Base-by-base conservation (phyloP, 2,329 filamentous ascomycete genomes). In the Lanzia echinophila region DNA sequence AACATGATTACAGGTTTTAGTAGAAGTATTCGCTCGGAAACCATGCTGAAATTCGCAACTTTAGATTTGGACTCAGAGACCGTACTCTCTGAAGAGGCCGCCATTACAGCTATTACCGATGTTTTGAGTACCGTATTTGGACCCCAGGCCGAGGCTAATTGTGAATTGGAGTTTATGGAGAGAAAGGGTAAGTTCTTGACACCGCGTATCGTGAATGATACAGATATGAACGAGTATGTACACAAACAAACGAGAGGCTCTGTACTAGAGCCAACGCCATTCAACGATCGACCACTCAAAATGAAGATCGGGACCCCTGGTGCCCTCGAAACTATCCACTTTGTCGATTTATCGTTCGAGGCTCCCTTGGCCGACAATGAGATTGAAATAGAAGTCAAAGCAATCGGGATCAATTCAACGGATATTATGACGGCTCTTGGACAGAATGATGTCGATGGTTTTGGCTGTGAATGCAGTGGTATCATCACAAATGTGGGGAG, bases 401-500 rank as follows among this genome's bases (percentile, higher is more conserved):
- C 63, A 1, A 58, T 62, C 44, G 63, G 63, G 2, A 57, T 66
- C 54, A 64, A 64, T 36, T 46, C 53, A 57, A 34, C 60, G 56
- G 70, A 72, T 55, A 56, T 71, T 17, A 50, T 61, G 15, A 56
- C 63, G 3, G 60, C 64, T 4, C 66, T 66, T 57, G 71, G 70
- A 2, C 65, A 70, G 36, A 42, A 67, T 12, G 57, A 62, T 12
- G 58, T 59, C n/a, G 47, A 57, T 0, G 58, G 63, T n/a, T 61
- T 71, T 38, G 70, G 70, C 15, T 56, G 62, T 10, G 70, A 72
- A 50, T 71, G 62, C 49, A 67, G 64, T 58, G 70, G 70, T 42
- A 47, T 70, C 28, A 58, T 72, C 6, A 62, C 60, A 6, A 60
- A 57, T 8, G 57, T 67, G 19, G 71, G 71, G 11, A 60, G 55